These are phyloP conservation scores for Pseudogymnoascus sp. DNA, from an alignment of 2,329 filamentous ascomycete genomes.

Conservation along the genomic window DNA sequence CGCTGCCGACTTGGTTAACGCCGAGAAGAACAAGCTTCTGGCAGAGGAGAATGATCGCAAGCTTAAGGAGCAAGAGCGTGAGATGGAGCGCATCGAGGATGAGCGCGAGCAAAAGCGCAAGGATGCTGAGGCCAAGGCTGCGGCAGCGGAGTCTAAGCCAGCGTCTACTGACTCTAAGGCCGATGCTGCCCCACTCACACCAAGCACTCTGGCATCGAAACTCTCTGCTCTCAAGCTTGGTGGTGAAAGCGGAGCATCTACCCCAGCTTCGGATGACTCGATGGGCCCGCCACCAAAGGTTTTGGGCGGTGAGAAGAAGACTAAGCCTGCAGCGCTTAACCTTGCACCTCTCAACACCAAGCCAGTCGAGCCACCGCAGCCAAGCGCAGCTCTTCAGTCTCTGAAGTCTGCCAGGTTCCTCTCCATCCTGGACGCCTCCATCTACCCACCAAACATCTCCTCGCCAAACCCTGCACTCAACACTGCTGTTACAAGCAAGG, in stretches of 20 bases:
- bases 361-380: conserved; percentile 80
- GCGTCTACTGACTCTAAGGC: conserved; percentile 14
- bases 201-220: conserved; percentile 33
- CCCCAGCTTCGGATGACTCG: conserved; percentile 35
- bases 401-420: conserved; percentile 88
- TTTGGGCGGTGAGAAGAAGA: conserved; percentile 50
- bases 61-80: conserved; percentile 63
- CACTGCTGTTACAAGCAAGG: conserved; percentile 66
- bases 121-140: conserved; percentile 36
- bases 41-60: conserved; percentile 54
- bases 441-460: conserved; percentile 74
- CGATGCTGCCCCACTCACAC: conserved; percentile 19
- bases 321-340: conserved; percentile 83
- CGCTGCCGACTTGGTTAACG: conserved; percentile 32
- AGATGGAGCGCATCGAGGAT: conserved; percentile 66
- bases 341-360: conserved; percentile 74
- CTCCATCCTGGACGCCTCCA: conserved; percentile 64
- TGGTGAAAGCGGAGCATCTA: conserved; percentile 33
- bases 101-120: conserved; percentile 52
- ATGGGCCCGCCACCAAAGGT: conserved; percentile 43
- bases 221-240: conserved; percentile 43
- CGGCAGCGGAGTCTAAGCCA: conserved; percentile 14
- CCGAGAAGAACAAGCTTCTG: conserved; percentile 38
- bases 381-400: conserved; percentile 86
- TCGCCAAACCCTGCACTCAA: conserved; percentile 93